Evolutionary conservation across 208 protist species (phyloP).

Genomic region (Vickermania ingenoplastis): DNA sequence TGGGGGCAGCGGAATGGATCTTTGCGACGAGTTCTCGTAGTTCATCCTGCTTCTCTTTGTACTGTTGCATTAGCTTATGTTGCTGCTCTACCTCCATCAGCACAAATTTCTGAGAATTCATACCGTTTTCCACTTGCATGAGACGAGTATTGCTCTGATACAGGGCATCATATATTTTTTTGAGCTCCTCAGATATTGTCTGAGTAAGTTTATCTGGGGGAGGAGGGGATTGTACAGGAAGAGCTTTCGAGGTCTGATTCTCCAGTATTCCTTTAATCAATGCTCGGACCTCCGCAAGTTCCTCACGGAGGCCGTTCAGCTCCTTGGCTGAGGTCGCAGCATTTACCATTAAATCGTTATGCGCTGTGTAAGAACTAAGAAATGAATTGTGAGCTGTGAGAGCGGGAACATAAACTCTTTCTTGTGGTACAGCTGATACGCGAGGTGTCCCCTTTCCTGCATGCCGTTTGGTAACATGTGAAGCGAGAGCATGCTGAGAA

Average conservation of each 20-base stretch:
- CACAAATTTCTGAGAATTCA: not conserved
- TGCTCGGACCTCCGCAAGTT: not conserved
- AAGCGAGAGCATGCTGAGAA: not conserved
- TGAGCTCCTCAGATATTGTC: not conserved
- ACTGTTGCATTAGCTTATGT: not conserved
- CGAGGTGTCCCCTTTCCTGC: too few species aligned
- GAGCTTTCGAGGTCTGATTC: not conserved
- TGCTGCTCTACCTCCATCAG: not conserved
- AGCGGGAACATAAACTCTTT: too few species aligned
- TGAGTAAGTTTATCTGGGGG: too few species aligned
- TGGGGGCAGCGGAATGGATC: not conserved
- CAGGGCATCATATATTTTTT: not conserved
- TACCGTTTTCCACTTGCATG: not conserved
- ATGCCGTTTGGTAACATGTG: constrained; percentile 4
- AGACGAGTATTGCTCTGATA: not conserved
- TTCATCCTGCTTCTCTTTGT: not conserved
- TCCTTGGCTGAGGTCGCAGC: not conserved
- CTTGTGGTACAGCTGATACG: too few species aligned
- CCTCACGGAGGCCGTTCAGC: not conserved
- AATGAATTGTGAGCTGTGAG: too few species aligned
- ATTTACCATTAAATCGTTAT: too few species aligned
- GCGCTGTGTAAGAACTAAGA: too few species aligned
- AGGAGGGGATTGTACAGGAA: too few species aligned
- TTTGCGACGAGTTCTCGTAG: not conserved
- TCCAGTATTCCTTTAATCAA: not conserved